Conservation (phyloP, 441 rosid species). For the Erodium trifolium region DNA sequence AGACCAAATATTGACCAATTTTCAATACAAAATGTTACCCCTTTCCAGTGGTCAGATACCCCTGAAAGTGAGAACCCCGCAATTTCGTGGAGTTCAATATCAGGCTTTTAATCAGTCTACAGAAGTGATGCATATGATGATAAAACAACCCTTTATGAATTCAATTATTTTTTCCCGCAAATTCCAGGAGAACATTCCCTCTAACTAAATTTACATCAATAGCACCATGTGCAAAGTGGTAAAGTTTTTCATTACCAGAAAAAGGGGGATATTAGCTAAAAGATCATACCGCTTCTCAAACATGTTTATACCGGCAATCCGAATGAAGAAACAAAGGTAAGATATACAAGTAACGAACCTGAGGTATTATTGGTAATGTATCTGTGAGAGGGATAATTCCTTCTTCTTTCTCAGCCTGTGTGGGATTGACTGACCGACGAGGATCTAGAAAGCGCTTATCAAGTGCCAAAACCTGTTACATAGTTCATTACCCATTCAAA, state of each 20-base stretch:
- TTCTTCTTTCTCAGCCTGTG: conserved; percentile 96
- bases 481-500: conserved; percentile 10
- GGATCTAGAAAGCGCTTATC: conserved; percentile 97
- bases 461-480: conserved; percentile 75
- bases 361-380: conserved; percentile 86
- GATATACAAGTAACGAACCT: conserved; percentile 37
- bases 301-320: not conserved
- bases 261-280: not conserved
- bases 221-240: not conserved
- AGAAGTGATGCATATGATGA: not conserved
- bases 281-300: not conserved
- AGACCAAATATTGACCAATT: not conserved
- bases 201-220: not conserved
- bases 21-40: not conserved
- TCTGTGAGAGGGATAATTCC: conserved; percentile 80
- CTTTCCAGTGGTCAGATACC: not conserved
- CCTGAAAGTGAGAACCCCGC: too few relatives aligned
- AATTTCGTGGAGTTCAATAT: too few relatives aligned
- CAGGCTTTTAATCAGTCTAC: not conserved
- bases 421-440: conserved; percentile 78
- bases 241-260: not conserved
- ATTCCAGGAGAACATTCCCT: not conserved
- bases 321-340: not conserved
- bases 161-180: too few relatives aligned
- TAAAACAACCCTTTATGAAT: too few relatives aligned